phyloP scores from a whole-genome alignment of 352 stramenopile genomes.

The Globisporangium paroecandrum region DNA sequence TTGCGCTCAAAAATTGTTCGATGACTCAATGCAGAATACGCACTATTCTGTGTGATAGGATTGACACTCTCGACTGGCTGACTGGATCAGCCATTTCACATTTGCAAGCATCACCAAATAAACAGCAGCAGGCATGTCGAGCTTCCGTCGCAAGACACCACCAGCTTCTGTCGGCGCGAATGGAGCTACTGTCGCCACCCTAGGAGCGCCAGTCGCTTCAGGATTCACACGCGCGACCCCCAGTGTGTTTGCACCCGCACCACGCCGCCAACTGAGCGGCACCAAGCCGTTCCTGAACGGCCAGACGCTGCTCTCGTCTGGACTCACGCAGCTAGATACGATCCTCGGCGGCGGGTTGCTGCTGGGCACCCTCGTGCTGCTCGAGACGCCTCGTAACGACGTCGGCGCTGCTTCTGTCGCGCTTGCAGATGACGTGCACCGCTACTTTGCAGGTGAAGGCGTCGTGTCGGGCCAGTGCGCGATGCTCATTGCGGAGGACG shows the following conservation, averaged over 20 bases:
- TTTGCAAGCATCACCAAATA: neutral
- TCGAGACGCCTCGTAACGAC: slow-evolving; percentile 37
- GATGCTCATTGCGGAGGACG: slow-evolving; percentile 36
- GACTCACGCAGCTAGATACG: slow-evolving; percentile 49
- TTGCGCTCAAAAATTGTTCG: neutral
- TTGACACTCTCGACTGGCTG: neutral
- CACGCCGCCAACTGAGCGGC: slow-evolving; percentile 23
- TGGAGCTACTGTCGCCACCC: neutral
- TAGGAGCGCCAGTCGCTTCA: neutral
- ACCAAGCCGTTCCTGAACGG: slow-evolving; percentile 71
- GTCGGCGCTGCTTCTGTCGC: slow-evolving; percentile 18
- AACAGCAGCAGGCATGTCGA: slow-evolving; percentile 29
- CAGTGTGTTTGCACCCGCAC: neutral
- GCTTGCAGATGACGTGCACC: slow-evolving; percentile 49
- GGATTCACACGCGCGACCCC: neutral
- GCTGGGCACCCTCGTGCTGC: slow-evolving; percentile 43
- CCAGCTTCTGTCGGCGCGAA: neutral
- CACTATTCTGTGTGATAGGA: neutral
- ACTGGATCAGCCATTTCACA: neutral
- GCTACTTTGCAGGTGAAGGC: slow-evolving; percentile 64
- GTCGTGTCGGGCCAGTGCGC: slow-evolving; percentile 42
- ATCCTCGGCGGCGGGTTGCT: slow-evolving; percentile 54
- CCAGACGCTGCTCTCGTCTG: slow-evolving; percentile 53
- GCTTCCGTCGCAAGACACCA: slow-evolving; percentile 40
- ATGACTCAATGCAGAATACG: neutral